Conservation (phyloP, 345 rosid species). For the Laguncularia racemosa region DNA sequence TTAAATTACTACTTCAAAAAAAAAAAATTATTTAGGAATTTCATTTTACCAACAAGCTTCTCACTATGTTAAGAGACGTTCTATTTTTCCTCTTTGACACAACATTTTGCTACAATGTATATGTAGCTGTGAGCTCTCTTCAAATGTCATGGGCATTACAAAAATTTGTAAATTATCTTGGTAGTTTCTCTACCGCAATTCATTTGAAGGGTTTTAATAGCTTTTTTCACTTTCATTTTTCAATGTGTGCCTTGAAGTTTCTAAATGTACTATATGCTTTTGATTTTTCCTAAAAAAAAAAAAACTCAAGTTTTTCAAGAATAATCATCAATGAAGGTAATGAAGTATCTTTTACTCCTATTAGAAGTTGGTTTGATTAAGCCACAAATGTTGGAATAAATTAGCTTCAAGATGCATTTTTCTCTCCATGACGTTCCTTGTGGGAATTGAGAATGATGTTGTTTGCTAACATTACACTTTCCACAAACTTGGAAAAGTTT, state of each 20-base stretch:
- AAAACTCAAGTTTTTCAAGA: neutral
- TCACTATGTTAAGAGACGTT: slow-evolving; percentile 1
- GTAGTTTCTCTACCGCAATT: neutral
- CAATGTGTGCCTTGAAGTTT: neutral
- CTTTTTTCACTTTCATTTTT: neutral
- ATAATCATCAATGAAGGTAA: slow-evolving; percentile 1
- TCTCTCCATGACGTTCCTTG: neutral
- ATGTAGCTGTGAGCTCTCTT: neutral
- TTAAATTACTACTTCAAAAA: neutral
- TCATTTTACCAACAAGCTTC: neutral
- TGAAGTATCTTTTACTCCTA: neutral
- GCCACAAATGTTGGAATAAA: neutral
- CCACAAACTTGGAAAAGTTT: neutral
- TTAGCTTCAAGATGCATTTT: neutral
- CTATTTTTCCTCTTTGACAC: slow-evolving; percentile 1
- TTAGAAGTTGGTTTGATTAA: neutral
- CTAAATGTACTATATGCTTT: neutral
- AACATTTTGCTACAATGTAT: slow-evolving; percentile 3
- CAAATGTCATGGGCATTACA: neutral
- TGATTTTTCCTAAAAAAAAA: neutral
- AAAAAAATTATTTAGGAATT: neutral
- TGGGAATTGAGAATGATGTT: neutral
- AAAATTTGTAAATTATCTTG: neutral
- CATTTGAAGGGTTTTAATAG: neutral
- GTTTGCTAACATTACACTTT: neutral